Evolutionary conservation across 805 yeast species (phyloP), one percentile per base, ranked within the genome.

Genomic region (Cyberlindnera subsufficiens): DNA sequence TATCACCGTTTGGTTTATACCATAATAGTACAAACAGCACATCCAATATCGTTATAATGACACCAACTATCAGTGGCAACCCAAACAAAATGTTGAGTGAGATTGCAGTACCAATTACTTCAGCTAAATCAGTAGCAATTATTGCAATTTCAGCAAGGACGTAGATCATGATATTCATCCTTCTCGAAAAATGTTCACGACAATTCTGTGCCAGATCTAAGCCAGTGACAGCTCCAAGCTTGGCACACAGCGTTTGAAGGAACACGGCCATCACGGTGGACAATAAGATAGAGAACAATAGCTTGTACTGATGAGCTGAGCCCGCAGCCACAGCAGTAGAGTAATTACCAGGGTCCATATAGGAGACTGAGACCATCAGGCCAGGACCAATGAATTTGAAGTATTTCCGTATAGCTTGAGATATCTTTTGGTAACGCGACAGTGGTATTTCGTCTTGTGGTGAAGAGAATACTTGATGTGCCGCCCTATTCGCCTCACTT

Each of bases 311-410:
- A 60, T 84, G 87, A 22, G 86, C 82, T 29, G 96, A 83, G n/a
- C 96, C 96, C 1, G 95, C 93, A 8, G 93, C 86, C 13, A 91
- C 96, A 9, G 93, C 95, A 1, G 97, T 87, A 32, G 96, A 84
- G 64, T 90, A 91, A 65, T 93, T 91, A 5, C 99, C 99, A 0
- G 99, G 98, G 56, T 91, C 98, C 88, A 93, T 87, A 61, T 90
- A 93, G 0, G 97, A 91, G 30, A 91, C 96, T 5, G 90, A 76
- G 2, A 93, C 95, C 95, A 91, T 84, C 38, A 91, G 67, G 0
- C 99, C 98, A 0, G 98, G 98, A 0, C 98, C 98, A n/a, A 91
- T 71, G 59, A 85, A 86, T 48, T 70, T 64, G 33, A 70, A 63
- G 60, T 81, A 85, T 52, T 80, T 82, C 33, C 56, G 51, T 8